These are phyloP conservation scores for Amaranthus tricolor DNA, from an alignment of 179 eudicot species.

Conservation along the genomic window DNA sequence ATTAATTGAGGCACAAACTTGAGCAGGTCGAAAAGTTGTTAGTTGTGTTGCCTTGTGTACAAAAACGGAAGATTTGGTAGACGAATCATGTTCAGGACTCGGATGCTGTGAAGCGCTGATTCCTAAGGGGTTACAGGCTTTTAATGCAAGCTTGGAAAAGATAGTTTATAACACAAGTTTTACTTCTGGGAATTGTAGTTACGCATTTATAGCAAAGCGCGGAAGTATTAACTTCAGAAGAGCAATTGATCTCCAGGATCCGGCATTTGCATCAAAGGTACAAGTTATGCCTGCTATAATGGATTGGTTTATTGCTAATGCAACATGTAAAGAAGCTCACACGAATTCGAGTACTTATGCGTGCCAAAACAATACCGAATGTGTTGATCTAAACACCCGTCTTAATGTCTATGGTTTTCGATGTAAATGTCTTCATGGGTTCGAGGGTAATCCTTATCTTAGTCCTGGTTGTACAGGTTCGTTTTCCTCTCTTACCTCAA, in stretches of 20 bases:
- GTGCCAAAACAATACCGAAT: conserved; percentile 21
- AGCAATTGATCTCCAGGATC: conserved; percentile 21
- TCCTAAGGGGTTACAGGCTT: conserved; percentile 35
- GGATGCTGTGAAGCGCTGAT: conserved; percentile 53
- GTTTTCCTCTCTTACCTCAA: neutral
- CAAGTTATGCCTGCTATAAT: conserved; percentile 19
- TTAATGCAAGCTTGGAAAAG: conserved; percentile 3
- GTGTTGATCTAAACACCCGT: conserved; percentile 11
- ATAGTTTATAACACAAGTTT: conserved; percentile 20
- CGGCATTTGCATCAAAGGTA: conserved; percentile 2
- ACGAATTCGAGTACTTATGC: conserved; percentile 20
- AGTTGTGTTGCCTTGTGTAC: conserved; percentile 42
- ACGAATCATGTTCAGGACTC: conserved; percentile 38
- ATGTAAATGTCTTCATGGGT: conserved; percentile 35
- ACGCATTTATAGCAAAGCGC: conserved; percentile 34
- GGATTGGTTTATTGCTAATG: conserved; percentile 38
- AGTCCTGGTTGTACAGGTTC: conserved; percentile 33
- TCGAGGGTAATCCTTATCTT: conserved; percentile 40
- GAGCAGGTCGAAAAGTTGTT: conserved; percentile 16
- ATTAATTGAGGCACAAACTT: conserved; percentile 15
- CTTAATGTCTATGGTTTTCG: conserved; percentile 30
- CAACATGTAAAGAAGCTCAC: conserved; percentile 26
- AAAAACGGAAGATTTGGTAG: conserved; percentile 28
- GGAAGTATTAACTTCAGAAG: conserved; percentile 18
- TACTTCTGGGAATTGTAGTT: neutral